Conservation (phyloP, 192 early-diverging fungal genomes). For the Haplosporangium gracile region DNA sequence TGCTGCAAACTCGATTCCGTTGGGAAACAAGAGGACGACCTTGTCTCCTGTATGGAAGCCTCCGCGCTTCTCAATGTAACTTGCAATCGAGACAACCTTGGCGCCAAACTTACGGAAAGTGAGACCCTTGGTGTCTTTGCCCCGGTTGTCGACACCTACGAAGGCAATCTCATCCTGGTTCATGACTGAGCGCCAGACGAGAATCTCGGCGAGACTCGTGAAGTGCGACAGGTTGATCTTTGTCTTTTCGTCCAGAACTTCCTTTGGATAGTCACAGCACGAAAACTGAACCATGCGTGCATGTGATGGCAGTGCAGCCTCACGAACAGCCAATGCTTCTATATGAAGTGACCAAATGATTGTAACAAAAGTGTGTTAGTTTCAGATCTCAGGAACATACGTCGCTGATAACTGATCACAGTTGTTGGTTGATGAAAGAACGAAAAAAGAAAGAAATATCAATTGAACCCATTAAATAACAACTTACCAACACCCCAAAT, state of each 20-base stretch:
- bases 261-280: conserved; percentile 72
- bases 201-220: conserved; percentile 75
- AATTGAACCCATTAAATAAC: background rate
- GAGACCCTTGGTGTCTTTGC: conserved; percentile 72
- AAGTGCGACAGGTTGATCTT: conserved; percentile 78
- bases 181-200: conserved; percentile 78
- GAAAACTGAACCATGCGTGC: conserved; percentile 74
- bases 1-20: conserved; percentile 77
- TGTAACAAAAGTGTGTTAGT: background rate
- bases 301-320: conserved; percentile 45
- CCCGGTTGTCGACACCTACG: conserved; percentile 67
- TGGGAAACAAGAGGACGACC: conserved; percentile 75
- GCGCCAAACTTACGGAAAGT: conserved; percentile 78
- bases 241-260: conserved; percentile 79
- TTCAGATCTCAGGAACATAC: background rate
- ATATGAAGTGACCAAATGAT: background rate
- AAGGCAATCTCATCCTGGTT: conserved; percentile 77
- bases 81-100: conserved; percentile 75
- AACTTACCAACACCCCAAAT: conserved; percentile 62
- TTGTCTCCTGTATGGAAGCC: conserved; percentile 68
- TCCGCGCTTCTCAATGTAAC: conserved; percentile 70
- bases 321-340: conserved; percentile 53
- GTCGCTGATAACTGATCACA: background rate
- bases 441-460: background rate
- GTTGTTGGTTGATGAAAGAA: background rate